phyloP scores from a whole-genome alignment of 257 asterid species.

The Nicotiana obtusifolia region DNA sequence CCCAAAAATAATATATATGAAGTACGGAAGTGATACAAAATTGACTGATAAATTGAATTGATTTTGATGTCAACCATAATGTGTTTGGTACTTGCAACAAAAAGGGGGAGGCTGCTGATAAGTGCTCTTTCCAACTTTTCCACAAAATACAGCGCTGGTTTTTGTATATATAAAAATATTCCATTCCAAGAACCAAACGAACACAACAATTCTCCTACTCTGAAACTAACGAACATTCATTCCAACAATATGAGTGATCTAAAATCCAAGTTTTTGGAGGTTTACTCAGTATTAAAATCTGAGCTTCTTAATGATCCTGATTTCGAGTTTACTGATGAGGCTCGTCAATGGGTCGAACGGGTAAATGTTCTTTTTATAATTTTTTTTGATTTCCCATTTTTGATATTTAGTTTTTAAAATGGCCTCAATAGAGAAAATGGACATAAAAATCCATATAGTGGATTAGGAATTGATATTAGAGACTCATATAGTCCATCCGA shows the following conservation, averaged over 20 bases:
- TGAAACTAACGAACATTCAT: not conserved
- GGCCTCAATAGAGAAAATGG: not conserved
- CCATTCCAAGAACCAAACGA: not conserved
- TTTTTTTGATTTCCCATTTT: not conserved
- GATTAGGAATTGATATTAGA: not conserved
- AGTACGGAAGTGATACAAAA: not conserved
- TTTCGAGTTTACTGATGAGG: slow-evolving; percentile 63
- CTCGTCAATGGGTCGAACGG: slow-evolving; percentile 80
- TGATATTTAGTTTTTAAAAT: not conserved
- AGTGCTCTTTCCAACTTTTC: not conserved
- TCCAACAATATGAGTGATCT: slow-evolving; percentile 28
- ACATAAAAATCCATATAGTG: not conserved
- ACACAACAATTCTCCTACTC: not conserved
- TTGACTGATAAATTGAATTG: not conserved
- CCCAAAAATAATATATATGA: no score
- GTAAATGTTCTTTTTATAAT: slow-evolving; percentile 19
- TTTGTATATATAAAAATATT: not conserved
- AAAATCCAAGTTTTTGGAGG: slow-evolving; percentile 46
- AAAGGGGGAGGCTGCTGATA: not conserved
- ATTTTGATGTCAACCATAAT: not conserved
- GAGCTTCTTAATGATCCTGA: slow-evolving; percentile 72
- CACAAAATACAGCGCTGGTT: not conserved
- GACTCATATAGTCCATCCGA: not conserved
- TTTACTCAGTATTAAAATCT: slow-evolving; percentile 62
- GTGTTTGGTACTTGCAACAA: not conserved